Conservation (phyloP, 2,329 filamentous ascomycete species). For the Aspergillus bombycis region DNA sequence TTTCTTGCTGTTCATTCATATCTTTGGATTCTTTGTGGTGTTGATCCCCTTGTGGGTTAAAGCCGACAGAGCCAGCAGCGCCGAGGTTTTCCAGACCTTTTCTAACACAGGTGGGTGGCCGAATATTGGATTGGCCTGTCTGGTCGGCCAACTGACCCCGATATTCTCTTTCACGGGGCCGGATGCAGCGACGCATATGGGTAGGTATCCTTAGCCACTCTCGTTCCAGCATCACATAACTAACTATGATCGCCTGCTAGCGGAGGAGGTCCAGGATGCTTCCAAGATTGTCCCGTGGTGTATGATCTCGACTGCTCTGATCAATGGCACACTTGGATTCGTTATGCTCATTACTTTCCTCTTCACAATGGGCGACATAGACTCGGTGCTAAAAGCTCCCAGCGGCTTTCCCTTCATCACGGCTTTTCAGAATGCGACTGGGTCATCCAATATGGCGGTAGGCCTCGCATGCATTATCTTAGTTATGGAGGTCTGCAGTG, state of each 20-base stretch:
- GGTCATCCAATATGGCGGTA: not conserved
- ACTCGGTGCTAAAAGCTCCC: conserved; percentile 40
- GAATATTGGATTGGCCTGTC: conserved; percentile 39
- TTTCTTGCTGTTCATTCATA: conserved; percentile 53
- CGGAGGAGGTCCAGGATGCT: conserved; percentile 55
- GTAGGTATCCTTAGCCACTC: conserved; percentile 17
- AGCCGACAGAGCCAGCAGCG: conserved; percentile 30
- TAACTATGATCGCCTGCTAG: conserved; percentile 31
- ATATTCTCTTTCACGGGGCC: conserved; percentile 33
- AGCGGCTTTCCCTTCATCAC: conserved; percentile 53
- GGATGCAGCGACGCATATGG: conserved; percentile 39
- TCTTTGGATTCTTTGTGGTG: conserved; percentile 48
- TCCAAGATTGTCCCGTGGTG: conserved; percentile 51
- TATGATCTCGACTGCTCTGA: conserved; percentile 51
- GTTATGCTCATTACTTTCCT: conserved; percentile 48
- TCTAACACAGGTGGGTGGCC: conserved; percentile 40
- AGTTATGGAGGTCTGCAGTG: conserved; percentile 9
- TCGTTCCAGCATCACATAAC: not conserved
- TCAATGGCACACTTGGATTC: conserved; percentile 54
- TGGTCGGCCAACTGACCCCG: conserved; percentile 37
- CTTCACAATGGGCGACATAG: conserved; percentile 47
- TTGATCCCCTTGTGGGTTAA: conserved; percentile 39
- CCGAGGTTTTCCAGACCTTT: conserved; percentile 24
- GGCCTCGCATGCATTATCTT: not conserved
- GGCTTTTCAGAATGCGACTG: not conserved